A percentile compares a stretch with the other conserved stretches of the same genome.
Evolutionary conservation across 2,329 filamentous ascomycete genomes (phyloP).

Genomic region (Ophiostoma triangulosporum): DNA sequence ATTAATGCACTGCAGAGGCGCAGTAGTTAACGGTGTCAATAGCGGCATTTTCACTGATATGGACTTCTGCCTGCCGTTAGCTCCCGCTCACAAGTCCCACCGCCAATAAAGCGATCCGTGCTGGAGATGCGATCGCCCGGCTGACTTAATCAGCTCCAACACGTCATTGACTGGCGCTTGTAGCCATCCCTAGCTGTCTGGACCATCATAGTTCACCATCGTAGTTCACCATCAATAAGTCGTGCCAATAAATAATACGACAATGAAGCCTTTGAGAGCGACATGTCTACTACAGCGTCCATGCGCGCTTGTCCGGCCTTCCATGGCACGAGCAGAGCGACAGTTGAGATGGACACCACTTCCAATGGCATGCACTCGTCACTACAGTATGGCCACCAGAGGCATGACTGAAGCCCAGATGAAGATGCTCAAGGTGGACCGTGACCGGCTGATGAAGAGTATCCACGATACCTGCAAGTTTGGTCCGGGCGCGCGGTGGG

Average conservation of each 20-base stretch:
- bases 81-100: background rate
- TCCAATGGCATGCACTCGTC: no score
- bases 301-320: background rate
- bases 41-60: no score
- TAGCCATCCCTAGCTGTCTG: background rate
- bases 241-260: background rate
- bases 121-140: background rate
- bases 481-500: slow-evolving; percentile 45
- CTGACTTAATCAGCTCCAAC: background rate
- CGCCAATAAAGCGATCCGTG: no score
- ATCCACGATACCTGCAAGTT: slow-evolving; percentile 12
- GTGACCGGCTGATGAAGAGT: slow-evolving; percentile 9
- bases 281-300: background rate
- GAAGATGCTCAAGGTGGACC: slow-evolving; percentile 6
- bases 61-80: background rate
- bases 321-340: background rate
- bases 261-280: background rate
- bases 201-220: no score
- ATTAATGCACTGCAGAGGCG: background rate
- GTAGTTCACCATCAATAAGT: background rate
- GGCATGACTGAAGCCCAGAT: slow-evolving; percentile 7
- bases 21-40: no score
- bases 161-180: background rate
- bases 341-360: background rate
- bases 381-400: slow-evolving; percentile 2